Conservation (phyloP, 1,139 yeast genomes). For the Saccharomycopsis hybrid region DNA sequence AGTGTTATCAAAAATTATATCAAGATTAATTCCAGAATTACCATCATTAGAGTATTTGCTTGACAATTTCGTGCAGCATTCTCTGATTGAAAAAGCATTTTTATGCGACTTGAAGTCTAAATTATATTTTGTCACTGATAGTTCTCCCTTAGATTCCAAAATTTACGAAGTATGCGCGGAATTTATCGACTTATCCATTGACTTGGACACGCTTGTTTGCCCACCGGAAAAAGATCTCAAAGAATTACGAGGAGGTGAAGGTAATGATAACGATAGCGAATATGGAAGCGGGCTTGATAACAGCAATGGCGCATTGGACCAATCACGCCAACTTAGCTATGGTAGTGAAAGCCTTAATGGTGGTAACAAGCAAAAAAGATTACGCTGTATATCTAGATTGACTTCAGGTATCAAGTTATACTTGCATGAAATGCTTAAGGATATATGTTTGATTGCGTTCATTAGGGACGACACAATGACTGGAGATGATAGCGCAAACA, state of each 20-base stretch:
- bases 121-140: slow-evolving; percentile 92
- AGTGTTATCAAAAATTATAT: slow-evolving; percentile 89
- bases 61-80: slow-evolving; percentile 82
- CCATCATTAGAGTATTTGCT: slow-evolving; percentile 85
- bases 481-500: slow-evolving; percentile 40
- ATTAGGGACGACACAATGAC: slow-evolving; percentile 47
- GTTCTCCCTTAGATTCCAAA: slow-evolving; percentile 91
- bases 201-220: slow-evolving; percentile 55
- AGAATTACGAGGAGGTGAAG: slow-evolving; percentile 39
- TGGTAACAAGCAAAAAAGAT: not conserved
- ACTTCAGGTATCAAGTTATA: slow-evolving; percentile 62
- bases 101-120: slow-evolving; percentile 90
- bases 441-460: slow-evolving; percentile 84
- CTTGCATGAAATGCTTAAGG: slow-evolving; percentile 86
- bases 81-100: slow-evolving; percentile 87
- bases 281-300: not conserved
- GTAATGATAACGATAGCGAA: slow-evolving; percentile 9
- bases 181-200: slow-evolving; percentile 90
- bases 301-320: not conserved
- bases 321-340: slow-evolving; percentile 6
- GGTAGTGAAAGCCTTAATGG: not conserved
- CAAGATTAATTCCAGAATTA: slow-evolving; percentile 80
- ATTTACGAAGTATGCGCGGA: slow-evolving; percentile 97
- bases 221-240: not conserved
- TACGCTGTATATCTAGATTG: slow-evolving; percentile 45